phyloP scores from a whole-genome alignment of 202 grass and related monocot species.

The Carex sylvatica region DNA sequence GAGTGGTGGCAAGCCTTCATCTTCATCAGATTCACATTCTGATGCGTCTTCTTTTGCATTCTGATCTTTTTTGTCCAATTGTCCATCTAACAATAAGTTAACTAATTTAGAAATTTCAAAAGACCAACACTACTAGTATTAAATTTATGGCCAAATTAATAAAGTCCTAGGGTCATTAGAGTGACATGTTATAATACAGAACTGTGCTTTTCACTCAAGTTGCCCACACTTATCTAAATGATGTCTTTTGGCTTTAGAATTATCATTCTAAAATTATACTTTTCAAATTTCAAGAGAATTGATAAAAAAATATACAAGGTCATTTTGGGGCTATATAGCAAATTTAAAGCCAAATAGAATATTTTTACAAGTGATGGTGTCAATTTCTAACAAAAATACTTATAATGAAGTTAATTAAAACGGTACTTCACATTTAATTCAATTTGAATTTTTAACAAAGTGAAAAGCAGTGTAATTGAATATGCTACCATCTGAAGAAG shows the following conservation, averaged over 20 bases:
- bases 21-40: constrained; percentile 72
- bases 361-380: background rate
- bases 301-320: background rate
- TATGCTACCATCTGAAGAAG: constrained; percentile 48
- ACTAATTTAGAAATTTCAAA: background rate
- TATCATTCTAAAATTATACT: background rate
- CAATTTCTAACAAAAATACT: background rate
- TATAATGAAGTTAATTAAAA: background rate
- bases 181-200: background rate
- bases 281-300: background rate
- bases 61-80: background rate
- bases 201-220: background rate
- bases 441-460: background rate
- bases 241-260: background rate
- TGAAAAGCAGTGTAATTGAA: background rate
- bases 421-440: background rate
- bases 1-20: constrained; percentile 63
- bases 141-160: background rate
- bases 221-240: background rate
- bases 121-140: background rate
- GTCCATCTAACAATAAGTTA: constrained; percentile 21
- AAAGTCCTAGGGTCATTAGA: background rate
- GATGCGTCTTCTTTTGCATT: constrained; percentile 35
- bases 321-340: background rate
- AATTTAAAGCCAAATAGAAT: background rate